These are phyloP conservation scores for Pulveroboletus frians DNA, from an alignment of 768 basidiomycete genomes.

Conservation along the genomic window DNA sequence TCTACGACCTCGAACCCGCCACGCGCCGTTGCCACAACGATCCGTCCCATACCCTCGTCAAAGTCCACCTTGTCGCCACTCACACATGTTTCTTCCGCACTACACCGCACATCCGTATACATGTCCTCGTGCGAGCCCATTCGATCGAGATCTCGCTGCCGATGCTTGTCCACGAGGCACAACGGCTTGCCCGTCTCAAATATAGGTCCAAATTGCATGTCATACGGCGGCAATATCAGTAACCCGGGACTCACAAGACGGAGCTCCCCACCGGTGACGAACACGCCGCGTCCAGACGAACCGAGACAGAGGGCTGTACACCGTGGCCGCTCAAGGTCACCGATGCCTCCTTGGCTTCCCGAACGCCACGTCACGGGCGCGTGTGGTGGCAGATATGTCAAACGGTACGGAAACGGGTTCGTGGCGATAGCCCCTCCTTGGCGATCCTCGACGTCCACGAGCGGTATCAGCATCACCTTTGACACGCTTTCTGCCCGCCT, in stretches of 20 bases:
- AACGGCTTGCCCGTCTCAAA: conserved; percentile 23
- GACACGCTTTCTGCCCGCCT: conserved; percentile 11
- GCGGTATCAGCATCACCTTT: conserved; percentile 24
- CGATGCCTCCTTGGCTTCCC: not conserved
- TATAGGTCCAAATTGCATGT: conserved; percentile 27
- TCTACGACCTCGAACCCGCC: conserved; percentile 28
- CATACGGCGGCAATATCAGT: conserved; percentile 24
- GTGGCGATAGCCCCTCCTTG: not conserved
- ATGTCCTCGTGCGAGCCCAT: not conserved
- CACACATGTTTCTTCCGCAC: not conserved
- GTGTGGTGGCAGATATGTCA: conserved; percentile 14
- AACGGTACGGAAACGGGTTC: conserved; percentile 18
- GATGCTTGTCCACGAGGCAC: conserved; percentile 11
- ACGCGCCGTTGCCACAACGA: conserved; percentile 23
- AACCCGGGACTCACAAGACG: conserved; percentile 22
- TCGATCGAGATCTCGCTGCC: not conserved
- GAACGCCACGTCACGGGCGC: not conserved
- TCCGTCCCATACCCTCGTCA: conserved; percentile 29
- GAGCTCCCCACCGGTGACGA: conserved; percentile 21
- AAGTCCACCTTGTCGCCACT: conserved; percentile 25
- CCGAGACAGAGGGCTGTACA: conserved; percentile 23
- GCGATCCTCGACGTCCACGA: conserved; percentile 4
- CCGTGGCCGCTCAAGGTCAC: not conserved
- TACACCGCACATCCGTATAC: not conserved
- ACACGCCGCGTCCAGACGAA: conserved; percentile 27